These are phyloP conservation scores for Voacanga thouarsii DNA, from an alignment of 257 asterid species.

Conservation along the genomic window DNA sequence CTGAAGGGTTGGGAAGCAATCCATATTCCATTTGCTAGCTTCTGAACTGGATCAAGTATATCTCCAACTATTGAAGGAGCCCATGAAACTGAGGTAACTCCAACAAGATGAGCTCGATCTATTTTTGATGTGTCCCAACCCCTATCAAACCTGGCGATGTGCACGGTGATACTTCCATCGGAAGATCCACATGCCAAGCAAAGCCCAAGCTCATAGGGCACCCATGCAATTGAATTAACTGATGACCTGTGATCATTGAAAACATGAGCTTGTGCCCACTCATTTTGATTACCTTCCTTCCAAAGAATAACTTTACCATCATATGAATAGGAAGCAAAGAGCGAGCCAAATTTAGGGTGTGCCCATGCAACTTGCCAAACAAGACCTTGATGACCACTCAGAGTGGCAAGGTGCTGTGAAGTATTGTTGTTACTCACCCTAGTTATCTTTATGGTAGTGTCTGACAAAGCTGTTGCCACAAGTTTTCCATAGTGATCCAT, in stretches of 20 bases:
- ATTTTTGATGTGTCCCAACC: slow-evolving; percentile 80
- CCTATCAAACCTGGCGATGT: slow-evolving; percentile 65
- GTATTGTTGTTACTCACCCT: slow-evolving; percentile 66
- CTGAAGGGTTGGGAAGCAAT: slow-evolving; percentile 84
- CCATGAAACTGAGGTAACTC: slow-evolving; percentile 96
- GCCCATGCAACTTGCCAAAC: slow-evolving; percentile 98
- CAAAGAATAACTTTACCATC: slow-evolving; percentile 87
- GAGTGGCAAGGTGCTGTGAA: slow-evolving; percentile 79
- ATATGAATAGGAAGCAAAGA: slow-evolving; percentile 83
- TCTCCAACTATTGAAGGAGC: slow-evolving; percentile 89
- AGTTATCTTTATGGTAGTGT: slow-evolving; percentile 66
- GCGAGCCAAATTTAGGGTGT: slow-evolving; percentile 86
- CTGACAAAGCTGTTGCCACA: slow-evolving; percentile 88
- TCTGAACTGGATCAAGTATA: slow-evolving; percentile 58
- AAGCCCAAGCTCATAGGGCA: slow-evolving; percentile 83
- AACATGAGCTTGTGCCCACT: slow-evolving; percentile 72
- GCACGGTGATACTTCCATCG: slow-evolving; percentile 74
- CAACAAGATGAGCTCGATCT: slow-evolving; percentile 94
- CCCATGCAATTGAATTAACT: slow-evolving; percentile 90
- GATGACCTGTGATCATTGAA: slow-evolving; percentile 78
- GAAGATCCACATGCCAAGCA: slow-evolving; percentile 96
- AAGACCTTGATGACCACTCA: slow-evolving; percentile 84
- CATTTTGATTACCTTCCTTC: slow-evolving; percentile 81
- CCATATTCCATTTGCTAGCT: slow-evolving; percentile 95
- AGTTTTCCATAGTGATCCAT: slow-evolving; percentile 97